These are phyloP conservation scores for Fusarium verrucosum DNA, from an alignment of 2,329 filamentous ascomycete species.

Conservation along the genomic window DNA sequence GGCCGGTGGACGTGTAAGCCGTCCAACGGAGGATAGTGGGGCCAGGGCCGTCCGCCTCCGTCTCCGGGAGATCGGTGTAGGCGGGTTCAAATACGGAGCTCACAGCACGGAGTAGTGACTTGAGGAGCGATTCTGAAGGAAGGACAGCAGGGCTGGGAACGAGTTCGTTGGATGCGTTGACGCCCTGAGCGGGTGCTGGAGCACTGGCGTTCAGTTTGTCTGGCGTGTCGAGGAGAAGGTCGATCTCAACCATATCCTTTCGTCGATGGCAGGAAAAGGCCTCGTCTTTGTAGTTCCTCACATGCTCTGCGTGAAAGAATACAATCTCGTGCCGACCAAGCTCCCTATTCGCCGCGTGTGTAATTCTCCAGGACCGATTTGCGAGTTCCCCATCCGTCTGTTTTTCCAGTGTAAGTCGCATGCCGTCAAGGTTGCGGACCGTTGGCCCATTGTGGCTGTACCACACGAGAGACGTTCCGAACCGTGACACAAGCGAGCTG, in stretches of 20 bases:
- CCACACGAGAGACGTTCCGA: conserved; percentile 49
- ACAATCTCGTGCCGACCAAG: conserved; percentile 90
- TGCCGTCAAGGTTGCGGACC: conserved; percentile 62
- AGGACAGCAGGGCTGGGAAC: conserved; percentile 19
- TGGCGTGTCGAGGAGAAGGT: conserved; percentile 60
- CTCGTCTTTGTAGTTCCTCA: conserved; percentile 80
- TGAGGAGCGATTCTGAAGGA: conserved; percentile 55
- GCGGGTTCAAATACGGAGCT: conserved; percentile 55
- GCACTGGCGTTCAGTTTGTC: conserved; percentile 42
- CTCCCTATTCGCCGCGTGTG: conserved; percentile 80
- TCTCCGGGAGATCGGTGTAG: conserved; percentile 44
- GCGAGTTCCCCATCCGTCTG: conserved; percentile 59
- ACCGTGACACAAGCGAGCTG: conserved; percentile 47
- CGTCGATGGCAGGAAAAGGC: conserved; percentile 85
- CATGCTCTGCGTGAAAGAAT: conserved; percentile 78
- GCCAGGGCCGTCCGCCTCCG: conserved; percentile 44
- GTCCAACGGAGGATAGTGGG: conserved; percentile 59
- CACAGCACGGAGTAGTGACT: conserved; percentile 58
- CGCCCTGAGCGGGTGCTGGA: conserved; percentile 20
- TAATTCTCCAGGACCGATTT: conserved; percentile 72
- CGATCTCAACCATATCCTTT: conserved; percentile 74
- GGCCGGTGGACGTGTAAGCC: conserved; percentile 62
- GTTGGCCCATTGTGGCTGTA: conserved; percentile 54
- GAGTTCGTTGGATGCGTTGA: conserved; percentile 28
- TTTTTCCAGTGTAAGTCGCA: conserved; percentile 73